Percentiles rank a stretch among this genome's conserved stretches.
Conservation (phyloP, 148 eudicot species). For the Chenopodium formosanum region DNA sequence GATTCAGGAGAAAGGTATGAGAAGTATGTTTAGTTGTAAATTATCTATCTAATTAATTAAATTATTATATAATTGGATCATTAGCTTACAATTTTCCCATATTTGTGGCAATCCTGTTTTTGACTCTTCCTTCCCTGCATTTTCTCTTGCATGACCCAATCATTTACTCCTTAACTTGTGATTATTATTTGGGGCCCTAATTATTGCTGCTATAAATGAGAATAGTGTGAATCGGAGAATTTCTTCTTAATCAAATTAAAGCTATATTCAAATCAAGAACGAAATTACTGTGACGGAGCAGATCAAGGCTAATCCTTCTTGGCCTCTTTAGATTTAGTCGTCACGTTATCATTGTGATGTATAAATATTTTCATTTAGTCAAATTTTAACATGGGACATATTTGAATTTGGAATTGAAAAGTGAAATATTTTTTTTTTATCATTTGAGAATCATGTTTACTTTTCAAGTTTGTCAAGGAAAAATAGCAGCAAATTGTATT, state of each 20-base stretch:
- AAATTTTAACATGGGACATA: background rate
- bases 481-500: background rate
- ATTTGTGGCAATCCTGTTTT: slow-evolving; percentile 6
- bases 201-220: background rate
- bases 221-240: background rate
- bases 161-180: slow-evolving; percentile 2
- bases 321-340: too few species aligned
- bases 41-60: background rate
- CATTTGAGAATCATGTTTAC: background rate
- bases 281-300: too few species aligned
- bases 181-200: slow-evolving; percentile 1
- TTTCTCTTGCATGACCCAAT: slow-evolving; percentile 3
- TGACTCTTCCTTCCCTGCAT: slow-evolving; percentile 1
- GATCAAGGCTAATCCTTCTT: too few species aligned
- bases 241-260: background rate
- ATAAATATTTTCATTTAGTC: background rate
- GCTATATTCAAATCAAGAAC: too few species aligned
- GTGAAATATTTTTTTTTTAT: background rate
- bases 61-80: slow-evolving; percentile 3
- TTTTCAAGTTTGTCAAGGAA: background rate
- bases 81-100: background rate
- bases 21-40: slow-evolving; percentile 18
- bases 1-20: slow-evolving; percentile 15
- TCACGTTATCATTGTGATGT: too few species aligned
- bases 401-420: background rate